phyloP scores from a whole-genome alignment of 768 basidiomycete genomes.

The Boletus sp. region DNA sequence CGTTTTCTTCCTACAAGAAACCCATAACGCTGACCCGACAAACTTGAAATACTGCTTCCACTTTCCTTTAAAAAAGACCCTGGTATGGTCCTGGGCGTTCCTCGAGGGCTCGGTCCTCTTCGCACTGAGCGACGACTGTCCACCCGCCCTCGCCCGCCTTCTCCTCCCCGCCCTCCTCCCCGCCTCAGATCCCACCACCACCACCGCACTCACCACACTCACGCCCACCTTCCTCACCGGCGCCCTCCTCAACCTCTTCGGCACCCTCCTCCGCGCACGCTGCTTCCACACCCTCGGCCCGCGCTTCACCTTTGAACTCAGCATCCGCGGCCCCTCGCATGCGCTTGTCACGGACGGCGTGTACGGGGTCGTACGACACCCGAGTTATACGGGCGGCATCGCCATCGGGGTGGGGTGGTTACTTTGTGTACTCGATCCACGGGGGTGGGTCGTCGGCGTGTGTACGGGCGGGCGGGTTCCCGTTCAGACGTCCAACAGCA shows the following conservation, averaged over 20 bases:
- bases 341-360: constrained; percentile 25
- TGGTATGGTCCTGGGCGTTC: constrained; percentile 1
- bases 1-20: not conserved
- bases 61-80: not conserved
- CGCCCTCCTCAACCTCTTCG: not conserved
- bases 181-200: too few species aligned
- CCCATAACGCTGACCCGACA: not conserved
- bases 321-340: constrained; percentile 15
- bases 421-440: constrained; percentile 5
- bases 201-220: constrained; percentile 7
- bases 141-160: not conserved
- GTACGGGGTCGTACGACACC: constrained; percentile 31
- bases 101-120: constrained; percentile 7
- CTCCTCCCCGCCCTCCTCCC: not conserved
- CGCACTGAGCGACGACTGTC: not conserved
- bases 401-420: not conserved
- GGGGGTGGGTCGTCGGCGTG: constrained; percentile 2
- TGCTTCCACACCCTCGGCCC: constrained; percentile 23
- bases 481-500: not conserved
- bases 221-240: constrained; percentile 12
- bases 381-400: constrained; percentile 19
- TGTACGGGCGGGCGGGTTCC: not conserved
- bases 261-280: constrained; percentile 12
- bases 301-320: constrained; percentile 28
- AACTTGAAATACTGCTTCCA: not conserved